Evolutionary conservation across 1,284 basidiomycete genomes (phyloP), one percentile per base, ranked within the genome.

Genomic region (Pseudozyma sp.): DNA sequence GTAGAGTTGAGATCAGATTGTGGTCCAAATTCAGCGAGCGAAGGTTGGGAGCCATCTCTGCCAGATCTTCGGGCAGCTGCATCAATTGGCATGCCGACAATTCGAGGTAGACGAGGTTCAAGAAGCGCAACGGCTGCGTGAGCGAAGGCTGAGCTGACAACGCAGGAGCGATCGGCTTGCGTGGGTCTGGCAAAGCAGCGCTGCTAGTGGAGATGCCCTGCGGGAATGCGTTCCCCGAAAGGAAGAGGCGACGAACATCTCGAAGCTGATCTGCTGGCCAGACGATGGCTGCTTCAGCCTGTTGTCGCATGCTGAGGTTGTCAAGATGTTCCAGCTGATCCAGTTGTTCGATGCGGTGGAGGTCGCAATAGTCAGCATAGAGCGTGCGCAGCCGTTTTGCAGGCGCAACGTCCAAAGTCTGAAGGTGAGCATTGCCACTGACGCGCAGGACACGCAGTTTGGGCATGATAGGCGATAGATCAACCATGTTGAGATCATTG

Each of bases 51-150:
- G 91, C 87, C 52, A 92, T 86, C 43, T 84, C 82, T 40, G 89
- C 88, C 67, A 98, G 87, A 42, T 90, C 89, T 59, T 86, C 78
- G 4, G 96, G 94, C 59, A 97, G 89, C 48, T 84, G 82, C 34
- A 90, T 91, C 62, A 99, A 88, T 68, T 93, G 90, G 85, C 97
- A 99, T 49, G 91, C 93, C 12, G 95, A 94, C 42, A 94, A 88
- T 86, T 99, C 96, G 78, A 99, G 89, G 87, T 98, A 98, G 43
- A 93, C 88, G 78, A 99, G 88, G 81, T 94, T 92, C 87, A 94
- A 94, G 86, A 92, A 92, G 14, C 68, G 61, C 13, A 74, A 47
- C 5, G 62, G 60, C 43, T 64, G 70, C 21, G 43, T 14, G 25
- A 52, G 43, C 13, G 51, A 14, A 19, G 59, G 34, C 47, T 50